Evolutionary conservation across 768 basidiomycete species (phyloP).

Genomic region (Phaffia australis): DNA sequence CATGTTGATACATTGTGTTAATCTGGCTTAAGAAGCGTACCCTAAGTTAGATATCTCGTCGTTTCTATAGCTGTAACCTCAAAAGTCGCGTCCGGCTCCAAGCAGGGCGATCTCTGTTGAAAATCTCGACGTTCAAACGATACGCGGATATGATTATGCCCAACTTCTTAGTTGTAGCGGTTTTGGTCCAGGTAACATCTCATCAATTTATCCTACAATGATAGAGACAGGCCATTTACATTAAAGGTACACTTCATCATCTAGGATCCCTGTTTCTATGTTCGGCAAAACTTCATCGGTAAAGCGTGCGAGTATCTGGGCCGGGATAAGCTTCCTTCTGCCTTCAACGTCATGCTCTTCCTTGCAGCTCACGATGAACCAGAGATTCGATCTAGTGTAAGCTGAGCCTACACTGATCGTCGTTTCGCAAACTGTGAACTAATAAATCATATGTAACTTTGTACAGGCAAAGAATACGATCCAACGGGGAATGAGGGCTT

Average conservation of each 20-base stretch:
- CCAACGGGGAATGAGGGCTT: neutral
- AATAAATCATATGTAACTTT: neutral
- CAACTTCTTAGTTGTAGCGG: constrained; percentile 58
- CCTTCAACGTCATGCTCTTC: constrained; percentile 76
- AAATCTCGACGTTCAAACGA: constrained; percentile 47
- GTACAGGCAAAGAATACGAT: constrained; percentile 6
- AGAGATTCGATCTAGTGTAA: constrained; percentile 45
- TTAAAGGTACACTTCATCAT: neutral
- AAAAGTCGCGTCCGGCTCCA: constrained; percentile 71
- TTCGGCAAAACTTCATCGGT: constrained; percentile 63
- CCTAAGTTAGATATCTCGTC: neutral
- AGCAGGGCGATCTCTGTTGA: constrained; percentile 68
- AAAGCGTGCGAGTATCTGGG: constrained; percentile 62
- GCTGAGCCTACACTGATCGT: neutral
- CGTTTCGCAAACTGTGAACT: neutral
- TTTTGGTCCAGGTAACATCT: constrained; percentile 57
- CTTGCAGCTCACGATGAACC: constrained; percentile 78
- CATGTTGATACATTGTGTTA: neutral
- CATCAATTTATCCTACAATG: neutral
- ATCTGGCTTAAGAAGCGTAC: neutral
- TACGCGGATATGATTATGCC: constrained; percentile 52
- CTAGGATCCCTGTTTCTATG: constrained; percentile 79
- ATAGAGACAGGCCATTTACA: neutral
- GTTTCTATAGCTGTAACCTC: constrained; percentile 29
- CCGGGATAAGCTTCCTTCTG: constrained; percentile 52